Evolutionary conservation across 2,329 filamentous ascomycete genomes (phyloP), one percentile per base, ranked within the genome.

Genomic region (Cercospora janseana): DNA sequence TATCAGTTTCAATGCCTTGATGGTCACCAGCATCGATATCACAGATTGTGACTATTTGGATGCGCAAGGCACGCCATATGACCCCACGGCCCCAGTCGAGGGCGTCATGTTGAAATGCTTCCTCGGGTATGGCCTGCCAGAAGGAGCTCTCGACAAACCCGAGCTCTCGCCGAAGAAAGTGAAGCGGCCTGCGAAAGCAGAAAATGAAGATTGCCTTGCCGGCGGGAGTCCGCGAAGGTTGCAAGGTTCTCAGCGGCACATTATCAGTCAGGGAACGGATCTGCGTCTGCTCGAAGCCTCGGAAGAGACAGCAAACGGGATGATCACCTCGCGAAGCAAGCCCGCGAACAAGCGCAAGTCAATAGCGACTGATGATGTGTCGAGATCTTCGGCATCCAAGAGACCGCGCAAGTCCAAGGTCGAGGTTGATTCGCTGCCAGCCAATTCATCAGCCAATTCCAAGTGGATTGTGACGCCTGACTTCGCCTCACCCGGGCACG

Each of bases 171-270:
- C 27, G 24, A 37, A 21, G n/a, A 55, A 42, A 26, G 46, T 46
- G 43, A 28, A 44, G 7, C 43, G 28, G 16, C 15, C 16, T 24
- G 26, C 10, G 15, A 21, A 12, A 16, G 27, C 20, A 75, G 28
- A 80, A 62, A 50, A 78, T 71, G 12, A 83, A 70, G 54, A 72
- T 75, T 4, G 78, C 69, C 1, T 69, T 72, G 0, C 70, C 74
- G 26, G 66, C 64, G 12, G 8, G 16, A 26, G 13, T 8, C 43
- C 31, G 7, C n/a, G n/a, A n/a, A n/a, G n/a, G n/a, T n/a, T n/a
- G n/a, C n/a, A n/a, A n/a, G n/a, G n/a, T n/a, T n/a, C n/a, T n/a
- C n/a, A n/a, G n/a, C n/a, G n/a, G n/a, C n/a, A n/a, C n/a, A n/a
- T n/a, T n/a, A n/a, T n/a, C n/a, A n/a, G n/a, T n/a, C n/a, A n/a